Evolutionary conservation across 2,329 filamentous ascomycete species (phyloP).

Genomic region (Fusarium ambrosium): DNA sequence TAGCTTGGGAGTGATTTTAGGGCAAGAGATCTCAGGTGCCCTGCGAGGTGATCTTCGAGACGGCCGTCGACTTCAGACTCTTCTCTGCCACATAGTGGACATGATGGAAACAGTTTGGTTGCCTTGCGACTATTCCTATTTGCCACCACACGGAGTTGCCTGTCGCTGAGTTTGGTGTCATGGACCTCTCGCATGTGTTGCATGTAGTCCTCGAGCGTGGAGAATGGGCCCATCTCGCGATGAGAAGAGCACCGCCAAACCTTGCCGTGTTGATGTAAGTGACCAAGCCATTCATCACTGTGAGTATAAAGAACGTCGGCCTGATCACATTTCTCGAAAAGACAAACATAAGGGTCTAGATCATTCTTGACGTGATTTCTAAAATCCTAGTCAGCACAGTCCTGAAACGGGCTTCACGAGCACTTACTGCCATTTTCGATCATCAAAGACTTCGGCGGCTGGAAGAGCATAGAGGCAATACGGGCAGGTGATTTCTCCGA

Average conservation of each 20-base stretch:
- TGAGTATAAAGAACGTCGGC: conserved; percentile 16
- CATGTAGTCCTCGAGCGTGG: conserved; percentile 7
- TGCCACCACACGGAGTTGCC: conserved; percentile 13
- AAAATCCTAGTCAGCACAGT: accelerated
- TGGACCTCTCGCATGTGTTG: conserved; percentile 16
- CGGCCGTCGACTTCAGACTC: background rate
- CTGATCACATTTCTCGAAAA: conserved; percentile 29
- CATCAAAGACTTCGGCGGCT: conserved; percentile 7
- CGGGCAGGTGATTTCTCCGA: conserved; percentile 25
- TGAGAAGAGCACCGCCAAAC: conserved; percentile 7
- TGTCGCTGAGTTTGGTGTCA: background rate
- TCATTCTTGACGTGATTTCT: conserved; percentile 33
- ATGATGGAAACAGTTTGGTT: conserved; percentile 2
- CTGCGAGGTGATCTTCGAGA: conserved; percentile 12
- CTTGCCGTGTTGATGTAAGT: conserved; percentile 19
- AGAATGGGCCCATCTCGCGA: background rate
- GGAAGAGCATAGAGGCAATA: conserved; percentile 27
- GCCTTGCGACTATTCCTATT: conserved; percentile 5
- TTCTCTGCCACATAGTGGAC: conserved; percentile 4
- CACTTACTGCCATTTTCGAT: conserved; percentile 30
- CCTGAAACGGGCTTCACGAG: background rate
- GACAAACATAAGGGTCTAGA: conserved; percentile 37
- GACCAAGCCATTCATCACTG: conserved; percentile 20
- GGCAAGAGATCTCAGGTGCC: conserved; percentile 20
- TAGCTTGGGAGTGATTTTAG: conserved; percentile 21